Percentiles rank a stretch among this genome's conserved stretches.
Evolutionary conservation across 805 yeast species (phyloP).

Genomic region (Candida insectorum): DNA sequence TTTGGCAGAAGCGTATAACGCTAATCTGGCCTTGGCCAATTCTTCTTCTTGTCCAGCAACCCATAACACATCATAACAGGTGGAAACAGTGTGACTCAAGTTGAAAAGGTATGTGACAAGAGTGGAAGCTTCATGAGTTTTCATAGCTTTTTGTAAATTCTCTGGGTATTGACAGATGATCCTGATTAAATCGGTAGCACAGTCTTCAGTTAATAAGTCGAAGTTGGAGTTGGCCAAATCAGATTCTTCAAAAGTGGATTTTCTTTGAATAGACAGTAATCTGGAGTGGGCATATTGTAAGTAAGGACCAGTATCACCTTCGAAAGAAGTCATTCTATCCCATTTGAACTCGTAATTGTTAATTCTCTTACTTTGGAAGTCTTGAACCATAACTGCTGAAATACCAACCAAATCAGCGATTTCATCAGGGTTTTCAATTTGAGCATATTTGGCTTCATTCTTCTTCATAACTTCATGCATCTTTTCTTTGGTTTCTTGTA

Average conservation of each 20-base stretch:
- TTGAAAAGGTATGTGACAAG: constrained; percentile 90
- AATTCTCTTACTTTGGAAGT: constrained; percentile 95
- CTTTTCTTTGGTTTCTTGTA: constrained; percentile 87
- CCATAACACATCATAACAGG: constrained; percentile 95
- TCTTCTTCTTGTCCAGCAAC: constrained; percentile 92
- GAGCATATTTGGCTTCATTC: constrained; percentile 86
- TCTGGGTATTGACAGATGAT: constrained; percentile 89
- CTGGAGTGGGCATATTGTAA: constrained; percentile 98
- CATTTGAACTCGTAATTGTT: constrained; percentile 95
- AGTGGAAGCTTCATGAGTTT: constrained; percentile 89
- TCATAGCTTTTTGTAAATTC: constrained; percentile 73
- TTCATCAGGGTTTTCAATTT: constrained; percentile 88
- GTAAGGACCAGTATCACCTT: constrained; percentile 99
- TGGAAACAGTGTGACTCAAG: constrained; percentile 89
- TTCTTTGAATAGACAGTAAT: constrained; percentile 90
- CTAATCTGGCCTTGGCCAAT: constrained; percentile 85
- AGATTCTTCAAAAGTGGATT: constrained; percentile 48
- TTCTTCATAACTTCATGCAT: constrained; percentile 97
- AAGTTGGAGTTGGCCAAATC: constrained; percentile 50
- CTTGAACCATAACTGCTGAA: constrained; percentile 98
- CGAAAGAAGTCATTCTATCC: constrained; percentile 97
- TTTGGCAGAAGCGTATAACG: constrained; percentile 85
- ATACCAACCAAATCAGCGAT: constrained; percentile 95
- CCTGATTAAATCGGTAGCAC: constrained; percentile 70
- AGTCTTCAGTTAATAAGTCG: constrained; percentile 63